phyloP scores from a whole-genome alignment of 78 protist genomes.

The Pigoraptor vietnamica region DNA sequence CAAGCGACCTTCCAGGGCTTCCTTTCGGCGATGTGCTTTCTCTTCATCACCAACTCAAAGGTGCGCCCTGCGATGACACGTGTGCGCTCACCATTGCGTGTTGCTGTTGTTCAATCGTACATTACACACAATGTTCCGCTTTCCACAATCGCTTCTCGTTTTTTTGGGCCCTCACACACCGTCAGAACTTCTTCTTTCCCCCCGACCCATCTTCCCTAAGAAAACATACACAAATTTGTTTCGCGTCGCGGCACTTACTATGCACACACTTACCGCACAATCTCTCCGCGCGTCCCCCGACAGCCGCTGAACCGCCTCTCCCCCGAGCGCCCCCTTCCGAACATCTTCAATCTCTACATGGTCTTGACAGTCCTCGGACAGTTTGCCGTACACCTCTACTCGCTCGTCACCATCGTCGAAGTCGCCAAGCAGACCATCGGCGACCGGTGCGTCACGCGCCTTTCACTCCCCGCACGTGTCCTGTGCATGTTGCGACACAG shows the following conservation, averaged over 20 bases:
- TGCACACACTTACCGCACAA: neutral
- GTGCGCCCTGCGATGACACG: too few relatives aligned
- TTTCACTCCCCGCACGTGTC: neutral
- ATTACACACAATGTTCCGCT: too few relatives aligned
- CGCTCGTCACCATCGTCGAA: slow-evolving; percentile 33
- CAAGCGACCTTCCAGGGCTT: slow-evolving; percentile 80
- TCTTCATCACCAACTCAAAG: slow-evolving; percentile 74
- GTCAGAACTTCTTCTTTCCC: neutral
- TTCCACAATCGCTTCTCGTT: neutral
- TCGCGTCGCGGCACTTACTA: too few relatives aligned
- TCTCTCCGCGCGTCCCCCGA: neutral
- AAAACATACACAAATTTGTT: neutral
- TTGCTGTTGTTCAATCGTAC: too few relatives aligned
- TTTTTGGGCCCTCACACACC: too few relatives aligned
- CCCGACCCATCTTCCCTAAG: neutral
- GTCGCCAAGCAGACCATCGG: neutral
- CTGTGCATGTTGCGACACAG: neutral
- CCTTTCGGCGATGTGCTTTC: slow-evolving; percentile 72
- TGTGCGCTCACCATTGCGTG: too few relatives aligned
- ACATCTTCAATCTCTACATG: slow-evolving; percentile 70
- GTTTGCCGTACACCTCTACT: slow-evolving; percentile 66
- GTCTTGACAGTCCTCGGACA: slow-evolving; percentile 69
- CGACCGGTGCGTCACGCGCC: neutral
- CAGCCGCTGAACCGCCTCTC: slow-evolving; percentile 56
- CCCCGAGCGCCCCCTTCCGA: slow-evolving; percentile 54